Base-by-base conservation (phyloP, 306 rosid species). In the Urtica urens region DNA sequence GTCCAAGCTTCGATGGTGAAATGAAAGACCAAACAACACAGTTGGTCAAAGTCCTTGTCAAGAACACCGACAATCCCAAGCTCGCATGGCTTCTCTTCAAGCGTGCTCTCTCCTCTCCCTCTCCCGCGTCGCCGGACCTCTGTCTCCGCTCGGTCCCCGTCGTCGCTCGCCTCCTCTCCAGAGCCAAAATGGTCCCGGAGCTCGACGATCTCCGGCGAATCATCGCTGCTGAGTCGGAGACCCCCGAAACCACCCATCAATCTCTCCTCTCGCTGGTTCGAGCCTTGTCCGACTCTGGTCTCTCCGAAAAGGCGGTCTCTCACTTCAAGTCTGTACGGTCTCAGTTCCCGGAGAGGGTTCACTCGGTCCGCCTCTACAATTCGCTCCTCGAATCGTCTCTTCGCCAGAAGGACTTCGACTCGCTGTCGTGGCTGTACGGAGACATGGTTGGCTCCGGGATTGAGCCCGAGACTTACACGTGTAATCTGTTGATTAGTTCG, bases 71-170 rank as follows among this genome's bases (percentile, higher is more conserved):
- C 68, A 78, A 78, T 43, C 96, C 96, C 1, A 72, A 46, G 48
- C 51, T 90, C 5, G 97, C 97, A 71, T 90, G 95, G 84, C 71
- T 68, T 31, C 74, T 88, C 59, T 75, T 78, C 70, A 78, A 81
- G 58, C 84, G 82, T 53, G 40, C 79, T 6, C 54, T 80, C 22
- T 72, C 87, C 51, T 68, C 82, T 0, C 69, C 83, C 38, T 25
- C 58, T 30, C 15, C 45, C 19, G 1, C 65, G 10, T 41, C 55
- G 19, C 23, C 60, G 7, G 10, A 61, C 20, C 51, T 29, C 55
- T 29, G 18, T 23, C 64, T 74, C 40, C 69, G 53, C 28, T 63
- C 77, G 27, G 20, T 76, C 17, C 66, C 79, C 42, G 15, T 59
- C 64, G 54, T 83, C 9, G 60, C 75, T n/a, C 72, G 93, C 46